Percentiles rank a stretch among this genome's conserved stretches.
Conservation (phyloP, 257 asterid species). For the Nicotiana obtusifolia region DNA sequence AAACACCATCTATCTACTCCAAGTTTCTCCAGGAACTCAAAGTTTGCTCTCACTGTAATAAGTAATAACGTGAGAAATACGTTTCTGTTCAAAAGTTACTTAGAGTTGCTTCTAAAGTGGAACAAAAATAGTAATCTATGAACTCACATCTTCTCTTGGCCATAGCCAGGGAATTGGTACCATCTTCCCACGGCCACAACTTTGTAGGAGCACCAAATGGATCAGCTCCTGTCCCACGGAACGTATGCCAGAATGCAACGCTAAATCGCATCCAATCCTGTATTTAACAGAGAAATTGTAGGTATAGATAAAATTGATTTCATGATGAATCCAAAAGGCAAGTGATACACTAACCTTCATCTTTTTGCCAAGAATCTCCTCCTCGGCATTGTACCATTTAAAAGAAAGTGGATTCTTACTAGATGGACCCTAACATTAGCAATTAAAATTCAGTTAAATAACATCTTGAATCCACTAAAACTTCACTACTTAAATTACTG, state of each 20-base stretch:
- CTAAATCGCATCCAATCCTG: conserved; percentile 98
- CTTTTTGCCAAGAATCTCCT: conserved; percentile 84
- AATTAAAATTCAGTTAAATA: neutral
- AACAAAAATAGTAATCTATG: neutral
- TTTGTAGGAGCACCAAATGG: conserved; percentile 96
- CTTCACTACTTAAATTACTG: neutral
- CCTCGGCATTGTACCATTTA: conserved; percentile 92
- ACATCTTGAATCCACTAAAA: neutral
- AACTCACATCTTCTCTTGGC: conserved; percentile 86
- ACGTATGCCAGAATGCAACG: conserved; percentile 99
- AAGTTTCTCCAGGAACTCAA: conserved; percentile 87
- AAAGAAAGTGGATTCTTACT: conserved; percentile 81
- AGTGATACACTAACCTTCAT: conserved; percentile 62
- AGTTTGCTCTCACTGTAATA: conserved; percentile 89
- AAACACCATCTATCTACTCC: conserved; percentile 94
- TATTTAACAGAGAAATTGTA: neutral
- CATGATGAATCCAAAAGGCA: neutral
- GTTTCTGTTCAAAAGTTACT: neutral
- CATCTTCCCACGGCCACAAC: conserved; percentile 99
- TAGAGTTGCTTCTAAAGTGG: neutral
- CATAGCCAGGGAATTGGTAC: conserved; percentile 87
- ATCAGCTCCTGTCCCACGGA: conserved; percentile 92
- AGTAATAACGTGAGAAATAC: conserved; percentile 5
- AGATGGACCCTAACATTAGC: conserved; percentile 61
- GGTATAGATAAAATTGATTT: neutral